These are phyloP conservation scores for Rhizopus microsporus DNA, from an alignment of 371 early-diverging fungal genomes.

Conservation along the genomic window DNA sequence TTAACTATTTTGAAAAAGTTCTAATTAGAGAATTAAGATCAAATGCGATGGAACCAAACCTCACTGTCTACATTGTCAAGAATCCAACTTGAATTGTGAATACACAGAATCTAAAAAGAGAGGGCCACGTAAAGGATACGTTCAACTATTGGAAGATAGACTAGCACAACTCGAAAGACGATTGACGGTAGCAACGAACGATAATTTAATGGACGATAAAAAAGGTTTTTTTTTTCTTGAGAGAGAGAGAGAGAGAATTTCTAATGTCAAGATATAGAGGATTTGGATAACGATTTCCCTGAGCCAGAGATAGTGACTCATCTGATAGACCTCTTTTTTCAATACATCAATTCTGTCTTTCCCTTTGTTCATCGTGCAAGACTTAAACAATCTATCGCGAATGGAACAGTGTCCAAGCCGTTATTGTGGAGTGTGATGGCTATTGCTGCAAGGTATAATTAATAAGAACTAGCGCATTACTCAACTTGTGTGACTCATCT, in stretches of 20 bases:
- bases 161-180: constrained; percentile 67
- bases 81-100: constrained; percentile 65
- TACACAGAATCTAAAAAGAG: constrained; percentile 78
- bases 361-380: constrained; percentile 56
- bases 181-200: constrained; percentile 23
- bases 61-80: constrained; percentile 77
- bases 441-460: constrained; percentile 43
- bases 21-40: constrained; percentile 39
- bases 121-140: constrained; percentile 82
- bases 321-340: constrained; percentile 61
- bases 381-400: constrained; percentile 31
- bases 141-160: constrained; percentile 70
- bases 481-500: neutral
- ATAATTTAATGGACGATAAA: neutral
- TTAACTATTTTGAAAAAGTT: neutral
- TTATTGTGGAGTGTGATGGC: constrained; percentile 50
- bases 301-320: constrained; percentile 53
- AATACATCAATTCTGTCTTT: constrained; percentile 55
- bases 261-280: too few species aligned
- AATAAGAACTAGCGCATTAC: neutral
- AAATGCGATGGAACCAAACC: constrained; percentile 84
- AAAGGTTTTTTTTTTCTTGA: neutral
- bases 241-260: too few species aligned
- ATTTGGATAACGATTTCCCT: constrained; percentile 31
- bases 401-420: constrained; percentile 42